phyloP scores from a whole-genome alignment of 2,329 filamentous ascomycete species.

The Alternaria longipes region DNA sequence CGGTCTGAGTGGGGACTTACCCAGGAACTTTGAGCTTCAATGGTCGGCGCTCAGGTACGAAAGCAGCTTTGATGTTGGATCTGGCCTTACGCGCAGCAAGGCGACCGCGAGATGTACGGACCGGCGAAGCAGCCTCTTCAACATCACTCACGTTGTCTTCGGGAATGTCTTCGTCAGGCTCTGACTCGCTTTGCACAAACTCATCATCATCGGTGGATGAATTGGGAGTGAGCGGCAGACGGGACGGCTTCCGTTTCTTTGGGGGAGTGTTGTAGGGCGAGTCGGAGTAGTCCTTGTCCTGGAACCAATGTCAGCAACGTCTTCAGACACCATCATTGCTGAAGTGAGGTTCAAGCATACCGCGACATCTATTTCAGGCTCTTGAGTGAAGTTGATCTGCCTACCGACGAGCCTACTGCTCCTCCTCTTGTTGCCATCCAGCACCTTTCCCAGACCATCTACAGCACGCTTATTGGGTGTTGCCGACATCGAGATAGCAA shows the following conservation, averaged over 20 bases:
- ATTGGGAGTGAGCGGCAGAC: not conserved
- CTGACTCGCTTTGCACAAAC: slow-evolving; percentile 21
- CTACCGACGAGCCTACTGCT: slow-evolving; percentile 22
- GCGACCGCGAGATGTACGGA: slow-evolving; percentile 6
- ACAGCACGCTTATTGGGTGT: slow-evolving; percentile 10
- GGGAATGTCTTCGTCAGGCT: slow-evolving; percentile 20
- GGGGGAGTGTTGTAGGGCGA: slow-evolving; percentile 11
- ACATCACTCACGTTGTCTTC: slow-evolving; percentile 10
- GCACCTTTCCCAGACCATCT: slow-evolving; percentile 1
- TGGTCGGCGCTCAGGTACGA: not conserved
- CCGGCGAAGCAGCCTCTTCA: slow-evolving; percentile 4
- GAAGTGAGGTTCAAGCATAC: slow-evolving; percentile 4
- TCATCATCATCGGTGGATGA: slow-evolving; percentile 27
- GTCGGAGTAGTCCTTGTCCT: slow-evolving; percentile 21
- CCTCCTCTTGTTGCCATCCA: slow-evolving; percentile 11
- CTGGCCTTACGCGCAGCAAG: slow-evolving; percentile 23
- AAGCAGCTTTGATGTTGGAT: slow-evolving; percentile 15
- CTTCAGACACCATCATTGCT: not conserved
- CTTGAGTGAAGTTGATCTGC: slow-evolving; percentile 14
- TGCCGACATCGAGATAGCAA: not conserved
- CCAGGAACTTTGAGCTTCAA: not conserved
- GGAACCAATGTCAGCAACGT: not conserved
- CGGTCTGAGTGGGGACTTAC: not conserved
- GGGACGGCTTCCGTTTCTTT: slow-evolving; percentile 23
- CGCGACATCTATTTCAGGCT: slow-evolving; percentile 5